Base-by-base conservation (phyloP, 768 basidiomycete genomes). In the Cyclocybe aegerita region DNA sequence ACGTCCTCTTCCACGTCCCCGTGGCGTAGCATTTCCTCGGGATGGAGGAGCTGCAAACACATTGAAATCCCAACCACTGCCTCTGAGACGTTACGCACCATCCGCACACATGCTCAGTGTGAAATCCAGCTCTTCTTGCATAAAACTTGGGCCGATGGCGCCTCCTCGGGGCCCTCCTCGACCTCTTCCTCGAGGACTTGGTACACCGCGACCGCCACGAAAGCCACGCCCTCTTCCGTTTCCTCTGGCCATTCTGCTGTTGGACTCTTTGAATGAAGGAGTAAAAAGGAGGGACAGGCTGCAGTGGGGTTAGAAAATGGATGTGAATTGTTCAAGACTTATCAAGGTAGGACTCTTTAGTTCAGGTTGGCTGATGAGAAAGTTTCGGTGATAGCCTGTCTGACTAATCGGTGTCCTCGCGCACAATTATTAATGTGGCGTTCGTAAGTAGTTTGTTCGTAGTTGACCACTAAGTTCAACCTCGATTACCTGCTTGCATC, bases 1-100 rank as follows among this genome's bases (percentile, higher is more conserved):
- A 34, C 65, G 54, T n/a, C 67, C 62, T 35, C 67, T 66, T 51
- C 65, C 65, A 35, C 62, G 52, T 8, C 54, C 53, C 44, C 49
- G 10, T 3, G 48, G 43, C 8, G 53, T 48, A 38, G 34, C 35
- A 37, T 33, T 47, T 42, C 52, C 55, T 17, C 43, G 46, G 40
- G 31, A 23, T 17, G 33, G 35, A 12, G 50, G 48, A 6, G 43
- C 51, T 54, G 29, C 57, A 54, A 51, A 53, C 32, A 17, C 14
- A 32, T 44, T 49, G 17, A 51, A 51, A 43, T 40, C n/a, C 32
- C 37, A 33, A 8, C n/a, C 15, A 38, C 37, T 12, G 32, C 15
- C 37, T 35, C 37, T 14, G 44, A 17, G 31, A 34, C 17, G 12
- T 33, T 41, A 57, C 64, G 40, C 42, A 67, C 64, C 59, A 56